A percentile compares a stretch with the other conserved stretches of the same genome.
Evolutionary conservation across 2,329 filamentous ascomycete genomes (phyloP).

Genomic region (Dendrostoma leiphaemia): DNA sequence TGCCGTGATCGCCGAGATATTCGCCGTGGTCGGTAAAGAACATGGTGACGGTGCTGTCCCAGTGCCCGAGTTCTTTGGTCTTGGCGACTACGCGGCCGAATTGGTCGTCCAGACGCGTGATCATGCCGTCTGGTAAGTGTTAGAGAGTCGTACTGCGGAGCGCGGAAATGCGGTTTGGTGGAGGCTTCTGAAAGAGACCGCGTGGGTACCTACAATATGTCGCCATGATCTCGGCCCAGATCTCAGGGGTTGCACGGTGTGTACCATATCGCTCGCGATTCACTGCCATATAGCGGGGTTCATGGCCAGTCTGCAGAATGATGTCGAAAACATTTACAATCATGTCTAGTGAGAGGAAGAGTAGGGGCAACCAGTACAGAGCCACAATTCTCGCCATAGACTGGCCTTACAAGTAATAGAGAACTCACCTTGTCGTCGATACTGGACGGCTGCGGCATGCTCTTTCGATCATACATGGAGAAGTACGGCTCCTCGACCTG

Average conservation of each 20-base stretch:
- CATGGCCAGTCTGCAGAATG: conserved; percentile 37
- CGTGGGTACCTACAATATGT: no score
- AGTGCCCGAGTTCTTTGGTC: conserved; percentile 32
- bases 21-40: conserved; percentile 46
- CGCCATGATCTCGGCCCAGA: conserved; percentile 42
- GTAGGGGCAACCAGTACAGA: no score
- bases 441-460: conserved; percentile 21
- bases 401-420: not conserved
- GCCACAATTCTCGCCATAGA: no score
- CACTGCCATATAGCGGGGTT: conserved; percentile 39
- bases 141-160: no score
- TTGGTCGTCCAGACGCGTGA: conserved; percentile 42
- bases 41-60: conserved; percentile 39
- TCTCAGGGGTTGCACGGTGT: conserved; percentile 35
- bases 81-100: conserved; percentile 39
- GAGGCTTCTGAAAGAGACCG: no score
- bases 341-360: not conserved
- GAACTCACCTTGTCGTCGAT: conserved; percentile 15
- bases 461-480: conserved; percentile 40
- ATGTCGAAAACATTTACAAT: not conserved
- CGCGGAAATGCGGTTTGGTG: no score
- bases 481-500: conserved; percentile 47
- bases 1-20: conserved; percentile 44
- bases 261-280: conserved; percentile 39
- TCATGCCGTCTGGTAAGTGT: no score